These are phyloP conservation scores for Stachybotrys chlorohalonatus DNA, from an alignment of 2,329 filamentous ascomycete genomes.

Conservation along the genomic window DNA sequence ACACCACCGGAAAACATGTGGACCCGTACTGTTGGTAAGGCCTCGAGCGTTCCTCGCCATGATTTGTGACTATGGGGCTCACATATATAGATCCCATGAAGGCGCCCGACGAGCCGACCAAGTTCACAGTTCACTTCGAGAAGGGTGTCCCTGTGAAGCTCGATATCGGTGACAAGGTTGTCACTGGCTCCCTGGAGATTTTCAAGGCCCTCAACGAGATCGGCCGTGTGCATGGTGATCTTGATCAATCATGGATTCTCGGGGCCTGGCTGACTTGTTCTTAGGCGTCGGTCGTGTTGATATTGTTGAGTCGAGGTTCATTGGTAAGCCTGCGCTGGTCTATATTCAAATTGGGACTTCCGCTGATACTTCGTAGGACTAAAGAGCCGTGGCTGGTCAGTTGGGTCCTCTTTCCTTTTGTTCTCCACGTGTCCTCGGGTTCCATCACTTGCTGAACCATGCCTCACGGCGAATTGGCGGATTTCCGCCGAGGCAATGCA, in stretches of 20 bases:
- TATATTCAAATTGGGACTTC: background rate
- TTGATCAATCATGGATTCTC: background rate
- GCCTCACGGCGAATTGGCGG: too few relatives aligned
- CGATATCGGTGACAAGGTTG: slow-evolving; percentile 40
- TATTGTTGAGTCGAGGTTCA: slow-evolving; percentile 10
- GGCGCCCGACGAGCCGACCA: slow-evolving; percentile 44
- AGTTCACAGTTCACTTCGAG: slow-evolving; percentile 56
- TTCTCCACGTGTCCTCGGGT: too few relatives aligned
- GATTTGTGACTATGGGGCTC: background rate
- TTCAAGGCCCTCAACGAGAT: slow-evolving; percentile 56
- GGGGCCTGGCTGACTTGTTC: slow-evolving; percentile 1
- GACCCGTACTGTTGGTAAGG: slow-evolving; percentile 40
- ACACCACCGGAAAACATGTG: slow-evolving; percentile 63
- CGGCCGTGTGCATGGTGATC: slow-evolving; percentile 21
- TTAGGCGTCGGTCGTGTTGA: slow-evolving; percentile 10
- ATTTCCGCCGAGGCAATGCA: too few relatives aligned
- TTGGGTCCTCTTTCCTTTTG: too few relatives aligned
- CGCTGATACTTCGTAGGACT: too few relatives aligned
- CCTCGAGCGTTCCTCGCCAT: background rate
- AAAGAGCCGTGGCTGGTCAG: too few relatives aligned
- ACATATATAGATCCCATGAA: slow-evolving; percentile 44
- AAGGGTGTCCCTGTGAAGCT: slow-evolving; percentile 59
- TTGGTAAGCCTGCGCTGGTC: slow-evolving; percentile 3
- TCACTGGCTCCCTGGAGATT: slow-evolving; percentile 55
- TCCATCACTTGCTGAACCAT: too few relatives aligned